Conservation (phyloP, 768 basidiomycete genomes). For the Pulveroboletus sp. region DNA sequence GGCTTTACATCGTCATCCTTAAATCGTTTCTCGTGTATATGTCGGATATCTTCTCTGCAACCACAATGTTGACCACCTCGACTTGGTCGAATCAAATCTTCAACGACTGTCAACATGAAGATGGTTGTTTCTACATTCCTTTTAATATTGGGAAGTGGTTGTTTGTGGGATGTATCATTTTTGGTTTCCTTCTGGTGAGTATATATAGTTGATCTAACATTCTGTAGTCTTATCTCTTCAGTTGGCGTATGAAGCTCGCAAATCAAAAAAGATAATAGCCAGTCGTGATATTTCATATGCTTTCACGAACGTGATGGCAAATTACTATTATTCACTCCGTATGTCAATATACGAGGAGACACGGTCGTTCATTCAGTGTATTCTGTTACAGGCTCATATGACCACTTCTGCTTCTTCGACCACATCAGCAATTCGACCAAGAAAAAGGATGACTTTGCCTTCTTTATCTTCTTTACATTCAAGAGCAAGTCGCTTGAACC, state of each 20-base stretch:
- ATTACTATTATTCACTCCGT: constrained; percentile 95
- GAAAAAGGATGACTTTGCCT: constrained; percentile 95
- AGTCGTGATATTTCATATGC: constrained; percentile 97
- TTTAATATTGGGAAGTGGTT: constrained; percentile 93
- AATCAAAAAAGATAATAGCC: constrained; percentile 89
- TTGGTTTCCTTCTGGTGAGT: constrained; percentile 90
- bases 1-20: constrained; percentile 88
- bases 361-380: background rate
- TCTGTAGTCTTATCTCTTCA: constrained; percentile 27
- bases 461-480: constrained; percentile 99
- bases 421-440: constrained; percentile 96
- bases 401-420: constrained; percentile 97
- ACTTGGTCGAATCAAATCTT: constrained; percentile 93
- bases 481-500: constrained; percentile 62
- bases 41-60: constrained; percentile 95
- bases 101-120: constrained; percentile 56
- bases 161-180: constrained; percentile 96
- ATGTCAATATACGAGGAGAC: constrained; percentile 29
- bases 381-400: constrained; percentile 68
- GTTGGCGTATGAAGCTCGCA: constrained; percentile 90
- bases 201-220: background rate
- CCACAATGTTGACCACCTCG: constrained; percentile 90
- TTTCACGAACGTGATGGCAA: constrained; percentile 96
- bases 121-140: constrained; percentile 78
- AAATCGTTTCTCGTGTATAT: constrained; percentile 96